phyloP scores from a whole-genome alignment of 1,139 yeast genomes.

The Spathaspora jeffriesii region DNA sequence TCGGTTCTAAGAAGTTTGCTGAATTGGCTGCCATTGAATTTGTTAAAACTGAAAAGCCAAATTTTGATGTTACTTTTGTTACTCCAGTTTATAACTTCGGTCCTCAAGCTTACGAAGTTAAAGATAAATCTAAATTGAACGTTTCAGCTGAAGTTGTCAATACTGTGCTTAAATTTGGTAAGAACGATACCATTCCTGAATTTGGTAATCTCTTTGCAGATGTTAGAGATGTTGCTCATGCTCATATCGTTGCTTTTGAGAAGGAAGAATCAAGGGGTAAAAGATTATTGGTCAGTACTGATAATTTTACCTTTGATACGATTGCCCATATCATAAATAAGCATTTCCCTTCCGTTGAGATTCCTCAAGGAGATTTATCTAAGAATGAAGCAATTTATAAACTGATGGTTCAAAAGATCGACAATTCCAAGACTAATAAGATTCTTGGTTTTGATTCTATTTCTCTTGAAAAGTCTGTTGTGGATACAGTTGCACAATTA shows the following conservation, averaged over 20 bases:
- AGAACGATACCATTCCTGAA: slow-evolving; percentile 15
- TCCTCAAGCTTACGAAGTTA: slow-evolving; percentile 34
- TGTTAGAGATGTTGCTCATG: slow-evolving; percentile 41
- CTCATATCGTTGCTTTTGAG: slow-evolving; percentile 33
- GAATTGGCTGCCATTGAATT: slow-evolving; percentile 54
- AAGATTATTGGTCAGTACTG: slow-evolving; percentile 27
- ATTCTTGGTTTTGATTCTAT: slow-evolving; percentile 33
- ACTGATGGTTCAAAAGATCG: slow-evolving; percentile 11
- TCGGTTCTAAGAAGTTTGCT: slow-evolving; percentile 32
- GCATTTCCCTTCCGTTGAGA: slow-evolving; percentile 25
- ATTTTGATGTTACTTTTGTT: slow-evolving; percentile 26
- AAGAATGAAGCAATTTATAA: slow-evolving; percentile 15
- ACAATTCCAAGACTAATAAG: slow-evolving; percentile 23
- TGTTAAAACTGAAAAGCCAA: slow-evolving; percentile 26
- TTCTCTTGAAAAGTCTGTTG: slow-evolving; percentile 29
- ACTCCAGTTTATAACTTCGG: slow-evolving; percentile 41
- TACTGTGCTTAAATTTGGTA: slow-evolving; percentile 16
- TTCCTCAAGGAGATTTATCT: slow-evolving; percentile 29
- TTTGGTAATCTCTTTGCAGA: slow-evolving; percentile 33
- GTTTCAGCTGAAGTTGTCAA: slow-evolving; percentile 18
- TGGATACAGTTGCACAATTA: slow-evolving; percentile 45
- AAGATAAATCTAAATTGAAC: slow-evolving; percentile 13
- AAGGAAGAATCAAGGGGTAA: slow-evolving; percentile 22
- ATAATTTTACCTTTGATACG: slow-evolving; percentile 30
- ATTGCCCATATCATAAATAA: slow-evolving; percentile 31